Evolutionary conservation across 2,329 filamentous ascomycete genomes (phyloP), one percentile per base, ranked within the genome.

Genomic region (Arthroderma sp.): DNA sequence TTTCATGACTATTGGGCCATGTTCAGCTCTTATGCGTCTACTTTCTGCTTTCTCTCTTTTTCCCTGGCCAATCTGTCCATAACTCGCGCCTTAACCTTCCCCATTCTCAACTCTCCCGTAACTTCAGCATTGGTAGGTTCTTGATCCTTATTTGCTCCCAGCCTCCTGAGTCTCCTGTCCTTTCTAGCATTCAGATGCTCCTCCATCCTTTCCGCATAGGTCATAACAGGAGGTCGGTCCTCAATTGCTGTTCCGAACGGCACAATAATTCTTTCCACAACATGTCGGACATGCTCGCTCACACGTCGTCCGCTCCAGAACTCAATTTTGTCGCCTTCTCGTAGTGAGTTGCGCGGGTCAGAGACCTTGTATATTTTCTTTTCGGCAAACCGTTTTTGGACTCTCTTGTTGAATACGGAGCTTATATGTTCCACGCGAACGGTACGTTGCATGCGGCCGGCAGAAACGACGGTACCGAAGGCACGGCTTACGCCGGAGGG

Each of bases 241-340:
- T 68, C 67, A 57, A 75, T 67, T 0, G 63, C 58, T 2, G 56
- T 55, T 0, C 69, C 73, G 58, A 74, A 75, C 19, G 73, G 73
- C 17, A 71, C 67, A 47, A 75, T 62, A 55, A 75, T 75, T 8
- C 70, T 64, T 61, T 74, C 71, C 11, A 75, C 72, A 3, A 75
- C 71, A 58, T 74, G 72, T 15, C 65, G 64, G 53, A 75, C 72
- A 21, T 63, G 63, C 11, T 69, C 67, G 56, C 70, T 70, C 62
- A 71, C 70, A 1, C 69, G 70, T 15, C 63, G 67, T 1, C 72
- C 73, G 6, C 70, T 73, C 56, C 71, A 70, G 59, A 74, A 75
- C 60, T 74, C 71, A 58, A 75, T 71, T 54, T 74, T 70, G 56
- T 75, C 73, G n/a, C 73, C 73, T 39, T 72, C 67, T 41, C 72